Conservation (phyloP, 2,329 filamentous ascomycete genomes). For the Colletotrichum sp. region DNA sequence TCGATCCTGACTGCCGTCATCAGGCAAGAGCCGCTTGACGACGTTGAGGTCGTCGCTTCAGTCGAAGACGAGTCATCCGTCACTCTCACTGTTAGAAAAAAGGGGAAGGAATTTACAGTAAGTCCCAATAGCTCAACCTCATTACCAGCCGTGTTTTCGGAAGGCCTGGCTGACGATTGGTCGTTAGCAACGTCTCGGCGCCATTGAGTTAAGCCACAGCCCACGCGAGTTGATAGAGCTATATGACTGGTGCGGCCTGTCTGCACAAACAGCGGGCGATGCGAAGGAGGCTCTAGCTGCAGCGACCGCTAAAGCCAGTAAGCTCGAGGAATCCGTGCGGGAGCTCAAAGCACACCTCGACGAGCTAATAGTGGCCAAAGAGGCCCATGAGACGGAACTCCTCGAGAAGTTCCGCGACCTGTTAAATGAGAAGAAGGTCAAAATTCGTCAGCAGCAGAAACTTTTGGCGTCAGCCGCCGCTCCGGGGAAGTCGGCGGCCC, state of each 20-base stretch:
- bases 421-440: conserved; percentile 81
- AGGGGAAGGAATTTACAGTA: conserved; percentile 73
- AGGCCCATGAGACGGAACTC: conserved; percentile 68
- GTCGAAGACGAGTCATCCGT: conserved; percentile 58
- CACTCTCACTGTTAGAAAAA: conserved; percentile 69
- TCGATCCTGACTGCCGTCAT: conserved; percentile 63
- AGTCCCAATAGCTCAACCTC: conserved; percentile 28
- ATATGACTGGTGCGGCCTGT: conserved; percentile 73
- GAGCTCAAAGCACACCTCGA: conserved; percentile 68
- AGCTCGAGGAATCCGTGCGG: conserved; percentile 60
- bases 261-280: conserved; percentile 52
- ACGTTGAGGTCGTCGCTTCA: conserved; percentile 65
- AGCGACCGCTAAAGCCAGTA: conserved; percentile 44
- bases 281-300: conserved; percentile 48
- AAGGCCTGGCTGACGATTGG: conserved; percentile 5
- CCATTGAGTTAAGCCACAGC: conserved; percentile 61
- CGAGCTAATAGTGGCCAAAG: conserved; percentile 70
- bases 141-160: conserved; percentile 12
- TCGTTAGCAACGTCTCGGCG: conserved; percentile 70
- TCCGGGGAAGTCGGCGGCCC: conserved; percentile 44
- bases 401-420: conserved; percentile 73
- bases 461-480: conserved; percentile 56
- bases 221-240: conserved; percentile 65
- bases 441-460: conserved; percentile 76
- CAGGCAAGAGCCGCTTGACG: conserved; percentile 52